These are phyloP conservation scores for Orbilia oligospora DNA, from an alignment of 2,329 filamentous ascomycete genomes.

Conservation along the genomic window DNA sequence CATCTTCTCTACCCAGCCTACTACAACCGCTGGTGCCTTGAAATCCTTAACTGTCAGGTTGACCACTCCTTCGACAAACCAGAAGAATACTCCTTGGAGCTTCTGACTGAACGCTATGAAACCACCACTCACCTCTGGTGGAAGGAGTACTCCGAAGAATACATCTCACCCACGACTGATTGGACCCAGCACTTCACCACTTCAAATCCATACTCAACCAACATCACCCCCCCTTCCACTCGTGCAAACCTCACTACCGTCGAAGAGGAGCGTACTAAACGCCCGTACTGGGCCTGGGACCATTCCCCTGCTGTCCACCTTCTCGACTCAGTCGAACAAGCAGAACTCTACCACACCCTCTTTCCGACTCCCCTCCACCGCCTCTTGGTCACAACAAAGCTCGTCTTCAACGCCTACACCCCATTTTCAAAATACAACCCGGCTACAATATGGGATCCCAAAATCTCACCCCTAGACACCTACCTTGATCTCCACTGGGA, in stretches of 20 bases:
- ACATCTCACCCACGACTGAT: slow-evolving; percentile 8
- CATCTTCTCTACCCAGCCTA: slow-evolving; percentile 50
- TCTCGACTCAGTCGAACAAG: slow-evolving; percentile 36
- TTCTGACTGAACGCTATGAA: slow-evolving; percentile 33
- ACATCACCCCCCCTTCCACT: slow-evolving; percentile 23
- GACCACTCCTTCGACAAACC: slow-evolving; percentile 41
- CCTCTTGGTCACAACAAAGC: slow-evolving; percentile 42
- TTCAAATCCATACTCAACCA: slow-evolving; percentile 25
- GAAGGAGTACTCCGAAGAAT: slow-evolving; percentile 53
- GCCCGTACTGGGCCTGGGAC: slow-evolving; percentile 36
- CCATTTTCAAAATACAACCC: slow-evolving; percentile 4
- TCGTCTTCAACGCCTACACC: slow-evolving; percentile 14
- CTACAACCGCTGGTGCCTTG: slow-evolving; percentile 52
- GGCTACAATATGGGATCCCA: neutral
- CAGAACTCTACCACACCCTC: slow-evolving; percentile 52
- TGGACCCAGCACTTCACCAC: slow-evolving; percentile 49
- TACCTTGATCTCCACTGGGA: slow-evolving; percentile 47
- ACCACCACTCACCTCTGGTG: slow-evolving; percentile 46
- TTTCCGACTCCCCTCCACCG: slow-evolving; percentile 35
- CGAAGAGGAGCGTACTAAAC: slow-evolving; percentile 27
- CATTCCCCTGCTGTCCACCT: slow-evolving; percentile 15
- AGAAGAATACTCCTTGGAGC: slow-evolving; percentile 22
- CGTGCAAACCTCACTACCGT: slow-evolving; percentile 36
- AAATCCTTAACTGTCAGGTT: slow-evolving; percentile 43
- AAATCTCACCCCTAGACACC: slow-evolving; percentile 24